These are phyloP conservation scores for Hyparrhenia diplandra DNA, from an alignment of 176 grass and related monocot genomes.

Conservation along the genomic window DNA sequence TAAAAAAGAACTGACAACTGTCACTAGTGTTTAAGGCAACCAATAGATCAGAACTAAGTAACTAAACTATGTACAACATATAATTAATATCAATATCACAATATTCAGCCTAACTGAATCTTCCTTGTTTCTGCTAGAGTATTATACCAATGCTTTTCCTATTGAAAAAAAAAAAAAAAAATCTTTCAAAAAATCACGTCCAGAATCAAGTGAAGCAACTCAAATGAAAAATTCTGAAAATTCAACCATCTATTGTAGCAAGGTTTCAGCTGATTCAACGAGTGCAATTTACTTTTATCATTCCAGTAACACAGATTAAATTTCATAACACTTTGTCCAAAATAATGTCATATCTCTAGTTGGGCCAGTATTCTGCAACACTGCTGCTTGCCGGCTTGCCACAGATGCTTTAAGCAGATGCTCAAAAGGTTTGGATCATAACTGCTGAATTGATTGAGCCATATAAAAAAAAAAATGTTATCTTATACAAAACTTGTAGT, in stretches of 20 bases:
- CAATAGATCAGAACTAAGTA: not conserved
- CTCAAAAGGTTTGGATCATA: not conserved
- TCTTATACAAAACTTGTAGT: not conserved
- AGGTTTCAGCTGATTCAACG: not conserved
- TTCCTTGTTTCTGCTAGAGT: not conserved
- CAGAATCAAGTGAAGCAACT: not conserved
- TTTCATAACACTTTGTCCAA: not conserved
- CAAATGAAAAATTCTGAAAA: not conserved
- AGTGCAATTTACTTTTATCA: not conserved
- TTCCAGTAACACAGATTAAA: not conserved
- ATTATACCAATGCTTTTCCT: not conserved
- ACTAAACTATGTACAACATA: not conserved
- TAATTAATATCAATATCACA: not conserved
- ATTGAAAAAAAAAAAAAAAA: too few species aligned
- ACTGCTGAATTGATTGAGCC: not conserved
- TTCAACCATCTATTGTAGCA: not conserved
- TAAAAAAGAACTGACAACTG: not conserved
- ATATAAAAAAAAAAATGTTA: not conserved
- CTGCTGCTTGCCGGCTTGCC: not conserved
- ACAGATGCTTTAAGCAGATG: conserved; percentile 17
- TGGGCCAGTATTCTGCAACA: not conserved
- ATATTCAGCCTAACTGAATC: not conserved
- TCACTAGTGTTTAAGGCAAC: conserved; percentile 8
- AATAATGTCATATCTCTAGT: not conserved
- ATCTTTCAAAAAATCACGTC: not conserved